Base-by-base conservation (phyloP, 139 green algal species). In the Coccomyxa sp. region DNA sequence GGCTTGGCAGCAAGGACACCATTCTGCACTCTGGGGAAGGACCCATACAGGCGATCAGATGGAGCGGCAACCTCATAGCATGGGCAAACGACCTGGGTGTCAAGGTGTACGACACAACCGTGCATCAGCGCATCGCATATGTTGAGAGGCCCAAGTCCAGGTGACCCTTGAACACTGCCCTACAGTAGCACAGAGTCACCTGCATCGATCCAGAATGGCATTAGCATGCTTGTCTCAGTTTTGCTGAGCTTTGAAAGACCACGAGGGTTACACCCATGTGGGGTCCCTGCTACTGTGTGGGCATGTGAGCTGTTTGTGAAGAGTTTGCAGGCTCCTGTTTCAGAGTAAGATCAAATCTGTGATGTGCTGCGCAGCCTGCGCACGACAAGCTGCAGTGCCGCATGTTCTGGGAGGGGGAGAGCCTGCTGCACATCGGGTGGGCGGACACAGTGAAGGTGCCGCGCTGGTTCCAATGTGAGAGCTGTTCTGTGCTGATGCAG, bases 1-100 rank as follows among this genome's bases (percentile, higher is more conserved):
- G 95, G 95, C 84, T 98, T 74, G 93, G 92, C 14, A 86, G 81
- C 40, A 85, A 77, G 29, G 92, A 98, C 81, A 87, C 84, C 18
- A 78, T 92, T 12, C 80, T 99, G 44, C 88, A 94, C 37, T 74
- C 85, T 50, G 95, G 91, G 0, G 91, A 92, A 84, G 89, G 89
- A 6, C 70, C 86, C 9, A 83, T 98, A 14, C 83, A 83, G 29
- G 77, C 81, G 16, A 82, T 93, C 7, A 78, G 79, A 14, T 98
- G 94, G 96, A 80, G 82, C 29, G 88, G 87, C 18, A 80, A 75
- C 6, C 78, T 98, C 24, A 81, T 99, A 12, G 94, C 96, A 0
- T 99, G 95, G 95, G 90, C 91, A 8, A 96, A 90, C 38, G 87
- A 94, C 71, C 75, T 78, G 9, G 87, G 88, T 0, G 83, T 97